Evolutionary conservation across 192 early-diverging fungal genomes (phyloP).

Genomic region (Paraglomus brasilianum): DNA sequence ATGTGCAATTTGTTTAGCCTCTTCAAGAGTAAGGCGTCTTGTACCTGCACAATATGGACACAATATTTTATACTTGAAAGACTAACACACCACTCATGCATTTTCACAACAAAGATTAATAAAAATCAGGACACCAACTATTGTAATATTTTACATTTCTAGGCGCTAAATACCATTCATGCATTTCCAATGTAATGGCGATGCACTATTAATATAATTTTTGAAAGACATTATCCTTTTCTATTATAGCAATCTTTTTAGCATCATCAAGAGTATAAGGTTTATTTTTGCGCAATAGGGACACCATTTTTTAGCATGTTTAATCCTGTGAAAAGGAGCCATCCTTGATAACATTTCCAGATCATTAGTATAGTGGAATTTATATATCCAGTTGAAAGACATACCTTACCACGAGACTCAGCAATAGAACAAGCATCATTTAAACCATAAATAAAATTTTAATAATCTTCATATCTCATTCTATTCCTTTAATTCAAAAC

Average conservation of each 20-base stretch:
- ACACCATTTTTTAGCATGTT: neutral
- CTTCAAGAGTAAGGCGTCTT: neutral
- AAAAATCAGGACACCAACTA: too few species aligned
- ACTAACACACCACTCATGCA: neutral
- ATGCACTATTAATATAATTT: neutral
- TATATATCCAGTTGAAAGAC: slow-evolving; percentile 8
- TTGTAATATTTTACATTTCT: neutral
- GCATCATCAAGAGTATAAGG: slow-evolving; percentile 9
- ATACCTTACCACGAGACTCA: neutral
- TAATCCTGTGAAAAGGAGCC: neutral
- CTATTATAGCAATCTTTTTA: slow-evolving; percentile 11
- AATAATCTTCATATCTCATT: too few species aligned
- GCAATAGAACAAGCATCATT: neutral
- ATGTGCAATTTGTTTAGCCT: slow-evolving; percentile 1
- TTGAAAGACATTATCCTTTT: too few species aligned
- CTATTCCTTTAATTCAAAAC: too few species aligned
- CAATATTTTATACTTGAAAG: neutral
- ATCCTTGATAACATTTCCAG: neutral
- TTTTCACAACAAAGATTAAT: too few species aligned
- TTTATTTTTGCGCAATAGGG: too few species aligned
- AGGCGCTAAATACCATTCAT: neutral
- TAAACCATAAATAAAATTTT: too few species aligned
- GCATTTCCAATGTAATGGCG: neutral
- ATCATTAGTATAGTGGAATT: slow-evolving; percentile 5
- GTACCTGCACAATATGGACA: neutral